Evolutionary conservation across 179 eudicot species (phyloP).

Genomic region (Carnegiea gigantea): DNA sequence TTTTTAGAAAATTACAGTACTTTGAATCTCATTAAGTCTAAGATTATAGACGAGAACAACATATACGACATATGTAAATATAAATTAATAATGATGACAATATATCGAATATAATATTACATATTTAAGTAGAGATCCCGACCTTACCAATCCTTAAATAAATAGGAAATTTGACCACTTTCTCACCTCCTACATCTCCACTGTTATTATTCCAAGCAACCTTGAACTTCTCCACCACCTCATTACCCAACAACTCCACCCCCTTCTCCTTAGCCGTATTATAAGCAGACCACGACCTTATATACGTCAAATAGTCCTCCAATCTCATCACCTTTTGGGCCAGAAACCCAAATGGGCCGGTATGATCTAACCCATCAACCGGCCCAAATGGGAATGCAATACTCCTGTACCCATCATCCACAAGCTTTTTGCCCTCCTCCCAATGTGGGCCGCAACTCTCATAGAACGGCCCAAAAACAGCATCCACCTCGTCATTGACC

Average conservation of each 20-base stretch:
- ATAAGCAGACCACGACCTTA: slow-evolving; percentile 82
- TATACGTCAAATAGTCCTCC: slow-evolving; percentile 51
- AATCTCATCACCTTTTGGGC: slow-evolving; percentile 53
- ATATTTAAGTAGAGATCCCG: slow-evolving; percentile 16
- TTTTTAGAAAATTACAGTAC: no score
- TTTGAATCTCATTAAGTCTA: no score
- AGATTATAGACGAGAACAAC: no score
- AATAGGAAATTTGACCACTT: slow-evolving; percentile 55
- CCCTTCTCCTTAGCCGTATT: slow-evolving; percentile 72
- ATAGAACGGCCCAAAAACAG: slow-evolving; percentile 47
- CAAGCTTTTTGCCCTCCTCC: slow-evolving; percentile 42
- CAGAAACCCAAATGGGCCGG: slow-evolving; percentile 71
- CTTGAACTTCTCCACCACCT: slow-evolving; percentile 48
- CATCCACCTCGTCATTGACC: slow-evolving; percentile 43
- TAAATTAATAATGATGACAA: no score
- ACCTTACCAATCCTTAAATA: slow-evolving; percentile 78
- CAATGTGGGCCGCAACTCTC: slow-evolving; percentile 41
- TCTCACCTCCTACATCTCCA: slow-evolving; percentile 41
- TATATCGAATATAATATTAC: no score
- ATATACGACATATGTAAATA: no score
- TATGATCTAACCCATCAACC: slow-evolving; percentile 57
- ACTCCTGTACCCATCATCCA: slow-evolving; percentile 45
- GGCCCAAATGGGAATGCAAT: slow-evolving; percentile 81
- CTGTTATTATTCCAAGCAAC: slow-evolving; percentile 46
- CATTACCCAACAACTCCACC: slow-evolving; percentile 59